Base-by-base conservation (phyloP, 345 rosid genomes). In the Brassica napus region DNA sequence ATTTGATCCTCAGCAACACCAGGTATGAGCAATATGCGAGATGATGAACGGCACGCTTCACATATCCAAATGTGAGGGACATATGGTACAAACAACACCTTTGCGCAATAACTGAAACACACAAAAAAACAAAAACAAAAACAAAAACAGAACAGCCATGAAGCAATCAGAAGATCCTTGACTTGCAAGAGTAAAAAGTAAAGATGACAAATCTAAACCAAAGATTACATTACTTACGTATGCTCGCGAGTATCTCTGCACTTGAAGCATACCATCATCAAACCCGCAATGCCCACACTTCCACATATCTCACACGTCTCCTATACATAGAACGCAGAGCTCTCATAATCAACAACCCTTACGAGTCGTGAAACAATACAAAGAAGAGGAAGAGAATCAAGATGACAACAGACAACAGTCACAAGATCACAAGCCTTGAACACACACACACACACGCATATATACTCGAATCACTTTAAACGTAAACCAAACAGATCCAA, bases 161-260 rank as follows among this genome's bases (percentile, higher is more conserved):
- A 26, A 68, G 47, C 58, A 23, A 24, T 3, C 2, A 68, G 35
- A 70, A 30, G 8, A 69, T 23, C 9, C 47, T n/a, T 28, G 35
- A 32, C 10, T 37, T 37, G 42, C 42, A 37, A 37, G 10, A 37
- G 10, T 32, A 32, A 32, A 32, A 32, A 37, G 44, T 37, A 37
- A 37, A 2, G 0, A 37, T 2, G 44, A 37, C 1, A 34, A 34
- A 34, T 8, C 44, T 39, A 39, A 5, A 42, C 49, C 49, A 42
- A 42, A 42, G 49, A 42, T 42, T n/a, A n/a, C 49, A 11, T 42
- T 71, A 6, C 80, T 62, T 77, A 78, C 81, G 52, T 55, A 57
- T 78, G 81, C 77, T 78, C 81, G 32, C 68, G 57, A 8, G 82
- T 72, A 1, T 65, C 73, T 72, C 68, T 58, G 73, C 82, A 78